Evolutionary conservation across 306 rosid genomes (phyloP), one percentile per base, ranked within the genome.

Genomic region (Begonia masoniana): DNA sequence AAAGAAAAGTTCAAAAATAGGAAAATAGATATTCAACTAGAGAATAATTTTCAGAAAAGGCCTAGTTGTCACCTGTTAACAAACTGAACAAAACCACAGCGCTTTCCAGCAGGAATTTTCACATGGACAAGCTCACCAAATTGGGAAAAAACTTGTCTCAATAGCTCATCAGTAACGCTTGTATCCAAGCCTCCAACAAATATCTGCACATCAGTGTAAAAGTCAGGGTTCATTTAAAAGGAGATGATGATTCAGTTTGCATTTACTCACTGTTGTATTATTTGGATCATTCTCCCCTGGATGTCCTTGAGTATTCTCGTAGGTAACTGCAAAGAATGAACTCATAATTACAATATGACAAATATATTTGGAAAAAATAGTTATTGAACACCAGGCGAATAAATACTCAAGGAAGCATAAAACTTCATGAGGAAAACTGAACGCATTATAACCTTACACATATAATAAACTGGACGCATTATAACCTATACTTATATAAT

Each of bases 61-160:
- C 7, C 48, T 21, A 23, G 26, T 1, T 4, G 45, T 53, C 63
- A 77, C 88, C 88, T 77, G 57, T 69, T 71, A 54, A 70, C 71
- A 74, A 77, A 81, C 63, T 81, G 88, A 69, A 81, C 88, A 56
- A 81, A 81, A 47, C 88, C 88, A 68, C 88, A 81, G 10, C 88
- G 78, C 70, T 81, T 81, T 42, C 88, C 88, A 12, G 62, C 63
- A 10, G 88, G 88, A 41, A 81, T 81, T 71, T 77, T 69, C 50
- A 77, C 74, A 67, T 72, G 76, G 52, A 77, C 79, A 62, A 78
- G 79, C 70, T 76, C 85, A 48, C 88, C 88, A 55, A 72, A 72
- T 16, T 61, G 73, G 57, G 82, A 58, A 75, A 74, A 74, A 39
- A 72, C 73, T 70, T 73, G 78, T 62, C 73, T 68, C 76, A 83